Base-by-base conservation (phyloP, 2,329 filamentous ascomycete genomes). In the Sporothrix schenckii region DNA sequence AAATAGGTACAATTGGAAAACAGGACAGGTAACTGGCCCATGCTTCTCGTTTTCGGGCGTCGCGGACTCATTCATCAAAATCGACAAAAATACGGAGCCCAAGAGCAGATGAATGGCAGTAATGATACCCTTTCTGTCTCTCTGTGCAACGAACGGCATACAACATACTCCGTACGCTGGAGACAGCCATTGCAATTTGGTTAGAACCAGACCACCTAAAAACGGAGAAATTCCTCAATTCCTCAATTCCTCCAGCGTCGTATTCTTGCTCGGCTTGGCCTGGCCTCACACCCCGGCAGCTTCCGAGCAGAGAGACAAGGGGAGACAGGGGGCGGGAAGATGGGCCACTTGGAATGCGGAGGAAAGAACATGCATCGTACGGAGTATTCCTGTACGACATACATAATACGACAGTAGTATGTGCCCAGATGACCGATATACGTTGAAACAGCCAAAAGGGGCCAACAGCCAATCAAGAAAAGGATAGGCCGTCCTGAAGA, bases 201-300 rank as follows among this genome's bases (percentile, higher is more conserved):
- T 30, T 30, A 30, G 27, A 3, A 30, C 3, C 27, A 50, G 49
- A 34, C 5, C 7, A 34, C 34, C 34, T 1, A 7, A 34, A 34
- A 34, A 34, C 14, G 41, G 24, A 24, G 24, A 24, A 24, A 24
- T 24, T 24, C 24, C 24, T 24, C 24, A 24, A 24, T 24, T 24
- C 24, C 24, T 24, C 24, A 24, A 34, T 7, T 54, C 52, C 14
- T 34, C n/a, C 41, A 27, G 27, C 41, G 58, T 63, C 41, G 58
- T 47, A 47, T 63, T 47, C 21, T 39, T 6, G 21, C 34, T 61
- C 41, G 58, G 27, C 41, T 27, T 34, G 58, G 14, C 39, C 13
- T n/a, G 50, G 50, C 13, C 21, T 41, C 56, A 60, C 39, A 44
- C 39, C 53, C 58, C 58, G 58, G 58, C 58, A 63, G 58, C 58